These are phyloP conservation scores for Colletotrichum sp. DNA, from an alignment of 2,329 filamentous ascomycete genomes.

Conservation along the genomic window DNA sequence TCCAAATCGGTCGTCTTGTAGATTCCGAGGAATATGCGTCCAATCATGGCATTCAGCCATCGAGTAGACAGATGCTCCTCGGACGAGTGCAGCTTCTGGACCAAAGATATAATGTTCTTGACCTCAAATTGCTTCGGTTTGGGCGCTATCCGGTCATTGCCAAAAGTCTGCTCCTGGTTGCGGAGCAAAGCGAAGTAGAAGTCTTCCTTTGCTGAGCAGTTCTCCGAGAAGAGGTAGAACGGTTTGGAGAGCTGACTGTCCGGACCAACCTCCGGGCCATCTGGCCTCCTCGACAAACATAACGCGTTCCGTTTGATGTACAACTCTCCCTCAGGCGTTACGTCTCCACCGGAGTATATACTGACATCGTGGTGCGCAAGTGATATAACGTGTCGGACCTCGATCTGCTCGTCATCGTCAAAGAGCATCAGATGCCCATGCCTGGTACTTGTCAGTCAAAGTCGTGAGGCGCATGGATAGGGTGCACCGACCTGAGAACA, in stretches of 20 bases:
- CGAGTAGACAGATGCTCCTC: conserved; percentile 90
- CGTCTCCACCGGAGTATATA: conserved; percentile 80
- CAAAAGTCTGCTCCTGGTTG: conserved; percentile 76
- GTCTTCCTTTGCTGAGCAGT: conserved; percentile 95
- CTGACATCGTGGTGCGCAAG: conserved; percentile 86
- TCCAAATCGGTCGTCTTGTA: conserved; percentile 87
- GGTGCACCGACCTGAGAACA: conserved; percentile 72
- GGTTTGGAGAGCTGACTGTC: conserved; percentile 72
- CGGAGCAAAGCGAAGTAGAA: conserved; percentile 94
- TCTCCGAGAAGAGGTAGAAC: conserved; percentile 94
- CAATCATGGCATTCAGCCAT: conserved; percentile 92
- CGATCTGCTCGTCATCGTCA: conserved; percentile 92
- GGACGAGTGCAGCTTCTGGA: conserved; percentile 88
- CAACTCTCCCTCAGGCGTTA: conserved; percentile 87
- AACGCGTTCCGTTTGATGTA: conserved; percentile 96
- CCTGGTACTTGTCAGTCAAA: conserved; percentile 48
- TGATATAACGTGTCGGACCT: conserved; percentile 95
- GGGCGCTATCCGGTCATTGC: conserved; percentile 63
- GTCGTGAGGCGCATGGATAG: not conserved
- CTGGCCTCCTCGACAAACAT: conserved; percentile 71
- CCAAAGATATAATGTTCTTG: conserved; percentile 85
- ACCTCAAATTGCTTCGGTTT: conserved; percentile 79
- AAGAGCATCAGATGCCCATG: conserved; percentile 98
- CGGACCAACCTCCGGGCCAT: conserved; percentile 58
- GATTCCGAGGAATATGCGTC: conserved; percentile 84